Conservation (phyloP, 129 eudicot species). For the Erigeron canadensis region DNA sequence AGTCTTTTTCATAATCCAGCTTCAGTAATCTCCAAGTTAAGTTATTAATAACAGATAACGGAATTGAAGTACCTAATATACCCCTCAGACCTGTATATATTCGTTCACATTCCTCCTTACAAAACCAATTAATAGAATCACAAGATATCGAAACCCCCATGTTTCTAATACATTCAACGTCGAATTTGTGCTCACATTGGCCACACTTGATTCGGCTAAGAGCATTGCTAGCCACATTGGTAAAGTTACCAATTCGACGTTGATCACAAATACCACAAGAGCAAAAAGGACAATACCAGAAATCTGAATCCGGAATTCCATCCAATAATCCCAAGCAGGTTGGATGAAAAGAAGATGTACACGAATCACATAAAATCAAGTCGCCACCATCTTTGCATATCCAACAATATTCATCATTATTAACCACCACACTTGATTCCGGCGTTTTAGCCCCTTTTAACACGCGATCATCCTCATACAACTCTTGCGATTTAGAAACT, state of each 20-base stretch:
- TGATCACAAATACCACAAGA: constrained; percentile 64
- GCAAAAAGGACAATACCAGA: constrained; percentile 84
- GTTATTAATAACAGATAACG: constrained; percentile 31
- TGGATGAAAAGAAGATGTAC: constrained; percentile 74
- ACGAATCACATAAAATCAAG: constrained; percentile 62
- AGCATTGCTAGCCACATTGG: constrained; percentile 18
- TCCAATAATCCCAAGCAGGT: constrained; percentile 61
- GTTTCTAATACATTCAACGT: constrained; percentile 44
- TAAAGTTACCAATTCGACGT: constrained; percentile 27
- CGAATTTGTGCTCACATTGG: constrained; percentile 69
- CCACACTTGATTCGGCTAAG: constrained; percentile 35
- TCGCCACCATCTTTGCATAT: constrained; percentile 60
- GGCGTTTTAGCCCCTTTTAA: not conserved
- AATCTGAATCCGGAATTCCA: constrained; percentile 22
- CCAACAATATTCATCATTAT: constrained; percentile 61
- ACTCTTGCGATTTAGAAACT: not conserved
- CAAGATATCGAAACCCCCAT: constrained; percentile 23
- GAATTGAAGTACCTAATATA: constrained; percentile 41
- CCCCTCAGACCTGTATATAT: constrained; percentile 38
- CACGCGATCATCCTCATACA: not conserved
- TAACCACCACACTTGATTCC: not conserved
- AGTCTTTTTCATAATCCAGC: constrained; percentile 27
- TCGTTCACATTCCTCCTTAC: constrained; percentile 50
- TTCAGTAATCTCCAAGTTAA: constrained; percentile 65
- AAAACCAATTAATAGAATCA: constrained; percentile 45